Conservation (phyloP, 2,329 filamentous ascomycete species). For the Aureobasidium sp. region DNA sequence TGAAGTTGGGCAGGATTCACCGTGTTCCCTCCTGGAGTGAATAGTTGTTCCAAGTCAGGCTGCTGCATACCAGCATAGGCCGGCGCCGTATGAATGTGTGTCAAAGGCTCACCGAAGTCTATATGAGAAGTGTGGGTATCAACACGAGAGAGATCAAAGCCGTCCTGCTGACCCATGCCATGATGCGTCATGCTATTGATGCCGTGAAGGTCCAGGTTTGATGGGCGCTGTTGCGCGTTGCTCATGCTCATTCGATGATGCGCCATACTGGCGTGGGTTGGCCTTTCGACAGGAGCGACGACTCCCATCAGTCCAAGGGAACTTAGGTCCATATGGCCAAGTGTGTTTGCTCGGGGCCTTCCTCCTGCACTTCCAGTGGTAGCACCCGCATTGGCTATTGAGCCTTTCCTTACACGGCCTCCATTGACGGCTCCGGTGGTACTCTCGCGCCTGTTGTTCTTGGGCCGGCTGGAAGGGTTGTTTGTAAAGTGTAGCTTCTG, state of each 20-base stretch:
- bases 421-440: constrained; percentile 60
- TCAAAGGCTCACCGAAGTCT: constrained; percentile 45
- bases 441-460: constrained; percentile 79
- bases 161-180: neutral
- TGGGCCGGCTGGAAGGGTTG: constrained; percentile 75
- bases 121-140: constrained; percentile 67
- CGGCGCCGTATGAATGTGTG: constrained; percentile 71
- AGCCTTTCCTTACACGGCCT: constrained; percentile 83
- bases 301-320: constrained; percentile 49
- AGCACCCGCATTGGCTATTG: constrained; percentile 57
- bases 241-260: constrained; percentile 47
- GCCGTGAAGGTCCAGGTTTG: constrained; percentile 58
- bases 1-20: constrained; percentile 65
- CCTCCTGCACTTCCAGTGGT: constrained; percentile 35
- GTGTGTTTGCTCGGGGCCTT: constrained; percentile 86
- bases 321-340: constrained; percentile 79
- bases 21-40: constrained; percentile 51
- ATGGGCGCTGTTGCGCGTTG: constrained; percentile 42
- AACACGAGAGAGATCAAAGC: constrained; percentile 29
- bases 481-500: constrained; percentile 96
- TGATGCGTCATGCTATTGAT: constrained; percentile 55
- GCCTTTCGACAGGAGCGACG: constrained; percentile 4
- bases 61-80: constrained; percentile 59
- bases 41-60: constrained; percentile 63
- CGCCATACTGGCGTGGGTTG: neutral